These are phyloP conservation scores for Lagenidium sp. DNA, from an alignment of 352 stramenopile genomes.

Conservation along the genomic window DNA sequence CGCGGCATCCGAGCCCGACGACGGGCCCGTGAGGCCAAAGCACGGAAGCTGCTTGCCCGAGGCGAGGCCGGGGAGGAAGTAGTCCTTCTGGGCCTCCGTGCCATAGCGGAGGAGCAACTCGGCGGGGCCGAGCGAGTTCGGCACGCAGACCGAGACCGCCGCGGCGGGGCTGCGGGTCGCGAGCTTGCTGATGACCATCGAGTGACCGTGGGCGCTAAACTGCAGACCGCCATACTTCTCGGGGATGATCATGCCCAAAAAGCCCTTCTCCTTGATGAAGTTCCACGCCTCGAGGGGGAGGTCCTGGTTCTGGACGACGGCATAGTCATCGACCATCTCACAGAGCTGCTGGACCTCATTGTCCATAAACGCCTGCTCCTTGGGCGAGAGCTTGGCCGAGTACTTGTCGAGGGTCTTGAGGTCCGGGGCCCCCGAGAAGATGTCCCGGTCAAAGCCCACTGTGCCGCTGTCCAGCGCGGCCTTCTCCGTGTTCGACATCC, in stretches of 20 bases:
- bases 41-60: not conserved
- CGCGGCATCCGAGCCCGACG: no score
- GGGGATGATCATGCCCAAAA: slow-evolving; percentile 98
- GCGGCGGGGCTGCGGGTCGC: slow-evolving; percentile 60
- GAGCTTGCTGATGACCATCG: slow-evolving; percentile 56
- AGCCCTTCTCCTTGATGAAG: slow-evolving; percentile 94
- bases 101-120: no score
- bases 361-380: slow-evolving; percentile 95
- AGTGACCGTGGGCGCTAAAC: slow-evolving; percentile 87
- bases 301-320: slow-evolving; percentile 88
- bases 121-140: slow-evolving; percentile 35
- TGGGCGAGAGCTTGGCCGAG: slow-evolving; percentile 84
- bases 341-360: slow-evolving; percentile 94
- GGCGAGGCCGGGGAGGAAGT: not conserved
- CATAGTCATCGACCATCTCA: slow-evolving; percentile 95
- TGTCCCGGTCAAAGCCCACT: slow-evolving; percentile 97
- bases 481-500: slow-evolving; percentile 94
- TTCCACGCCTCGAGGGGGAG: slow-evolving; percentile 91
- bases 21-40: not conserved
- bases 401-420: slow-evolving; percentile 93
- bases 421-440: slow-evolving; percentile 92
- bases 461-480: slow-evolving; percentile 93
- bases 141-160: slow-evolving; percentile 79
- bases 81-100: no score
- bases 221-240: slow-evolving; percentile 93